Conservation (phyloP, 1,284 basidiomycete genomes). For the Takashimella tepidaria region DNA sequence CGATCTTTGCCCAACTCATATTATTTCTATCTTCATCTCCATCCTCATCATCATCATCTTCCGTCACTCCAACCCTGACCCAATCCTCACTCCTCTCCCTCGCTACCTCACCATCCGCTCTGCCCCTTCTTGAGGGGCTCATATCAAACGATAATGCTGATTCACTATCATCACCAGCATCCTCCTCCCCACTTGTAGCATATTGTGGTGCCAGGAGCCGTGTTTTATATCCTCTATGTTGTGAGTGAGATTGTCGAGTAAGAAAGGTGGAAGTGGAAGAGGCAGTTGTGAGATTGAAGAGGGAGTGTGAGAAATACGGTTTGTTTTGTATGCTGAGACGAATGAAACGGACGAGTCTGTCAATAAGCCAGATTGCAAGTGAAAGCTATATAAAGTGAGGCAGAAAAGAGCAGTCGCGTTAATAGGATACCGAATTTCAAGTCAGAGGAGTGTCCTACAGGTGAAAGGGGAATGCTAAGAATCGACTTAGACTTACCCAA, state of each 20-base stretch:
- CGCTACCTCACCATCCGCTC: background rate
- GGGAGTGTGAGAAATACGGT: too few relatives aligned
- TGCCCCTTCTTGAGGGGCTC: too few relatives aligned
- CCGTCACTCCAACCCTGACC: background rate
- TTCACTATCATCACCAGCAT: constrained; percentile 8
- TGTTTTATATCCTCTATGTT: too few relatives aligned
- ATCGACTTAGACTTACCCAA: constrained; percentile 34
- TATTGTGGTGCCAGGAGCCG: too few relatives aligned
- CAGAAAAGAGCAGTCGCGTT: background rate
- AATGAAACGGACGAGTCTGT: constrained; percentile 55
- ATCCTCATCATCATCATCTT: background rate
- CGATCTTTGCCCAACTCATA: constrained; percentile 36
- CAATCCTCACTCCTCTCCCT: background rate
- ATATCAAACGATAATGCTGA: constrained; percentile 2
- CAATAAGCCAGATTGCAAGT: constrained; percentile 51
- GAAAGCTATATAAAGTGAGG: constrained; percentile 23
- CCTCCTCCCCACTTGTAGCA: too few relatives aligned
- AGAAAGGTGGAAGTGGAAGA: too few relatives aligned
- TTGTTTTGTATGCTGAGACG: constrained; percentile 47
- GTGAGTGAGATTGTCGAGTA: too few relatives aligned
- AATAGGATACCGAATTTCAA: too few relatives aligned
- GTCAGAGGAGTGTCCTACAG: too few relatives aligned
- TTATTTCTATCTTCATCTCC: constrained; percentile 1
- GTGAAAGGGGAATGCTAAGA: too few relatives aligned
- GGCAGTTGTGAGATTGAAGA: too few relatives aligned